Percentiles rank a stretch among this genome's conserved stretches.
Evolutionary conservation across 352 stramenopile species (phyloP).

Genomic region (Pythium biforme): DNA sequence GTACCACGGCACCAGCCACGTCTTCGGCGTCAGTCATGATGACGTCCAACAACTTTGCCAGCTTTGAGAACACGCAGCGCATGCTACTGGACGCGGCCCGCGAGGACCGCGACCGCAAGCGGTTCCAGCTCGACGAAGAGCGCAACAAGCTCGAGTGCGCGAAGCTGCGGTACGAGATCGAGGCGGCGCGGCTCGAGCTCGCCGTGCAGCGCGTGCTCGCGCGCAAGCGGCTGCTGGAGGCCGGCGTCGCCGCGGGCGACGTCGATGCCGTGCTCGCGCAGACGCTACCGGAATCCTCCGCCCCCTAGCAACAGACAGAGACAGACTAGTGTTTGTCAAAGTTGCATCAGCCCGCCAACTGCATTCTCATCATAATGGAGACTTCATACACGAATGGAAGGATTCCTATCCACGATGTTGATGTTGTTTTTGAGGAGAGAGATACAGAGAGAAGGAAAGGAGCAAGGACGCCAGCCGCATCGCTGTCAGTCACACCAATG

Average conservation of each 20-base stretch:
- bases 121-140: conserved; percentile 62
- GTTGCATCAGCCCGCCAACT: too few species aligned
- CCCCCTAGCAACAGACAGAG: too few species aligned
- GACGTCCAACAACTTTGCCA: conserved; percentile 30
- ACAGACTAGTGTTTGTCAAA: too few species aligned
- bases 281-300: neutral
- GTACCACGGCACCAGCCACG: neutral
- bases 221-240: conserved; percentile 51
- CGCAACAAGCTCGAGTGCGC: conserved; percentile 59
- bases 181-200: conserved; percentile 50
- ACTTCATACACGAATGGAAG: too few species aligned
- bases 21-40: conserved; percentile 16
- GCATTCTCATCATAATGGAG: neutral
- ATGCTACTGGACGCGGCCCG: conserved; percentile 49
- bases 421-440: too few species aligned
- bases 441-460: neutral
- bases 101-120: conserved; percentile 63
- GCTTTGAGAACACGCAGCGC: conserved; percentile 49
- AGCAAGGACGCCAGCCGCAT: neutral
- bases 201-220: conserved; percentile 51
- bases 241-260: conserved; percentile 39
- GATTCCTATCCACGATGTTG: too few species aligned
- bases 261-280: conserved; percentile 32
- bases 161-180: conserved; percentile 59
- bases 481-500: too few species aligned